A percentile compares a stretch with the other conserved stretches of the same genome.
These are phyloP conservation scores for Yarrowia sp. DNA, from an alignment of 805 yeast genomes.

Conservation along the genomic window DNA sequence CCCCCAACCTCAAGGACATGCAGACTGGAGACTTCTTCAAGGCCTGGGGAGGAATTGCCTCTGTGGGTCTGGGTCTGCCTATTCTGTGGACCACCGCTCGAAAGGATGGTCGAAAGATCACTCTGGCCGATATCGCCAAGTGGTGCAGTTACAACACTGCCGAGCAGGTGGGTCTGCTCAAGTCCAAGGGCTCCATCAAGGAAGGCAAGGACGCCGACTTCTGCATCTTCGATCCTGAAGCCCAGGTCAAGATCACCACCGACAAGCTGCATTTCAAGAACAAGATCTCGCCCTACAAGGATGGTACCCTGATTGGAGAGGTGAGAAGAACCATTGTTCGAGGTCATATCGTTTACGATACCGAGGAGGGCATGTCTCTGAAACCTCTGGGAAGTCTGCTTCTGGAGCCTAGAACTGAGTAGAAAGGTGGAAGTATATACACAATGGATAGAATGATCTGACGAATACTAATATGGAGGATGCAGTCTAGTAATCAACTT, in stretches of 20 bases:
- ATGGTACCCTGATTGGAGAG: conserved; percentile 69
- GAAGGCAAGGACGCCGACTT: conserved; percentile 90
- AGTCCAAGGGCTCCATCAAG: conserved; percentile 73
- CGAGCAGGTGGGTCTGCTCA: conserved; percentile 76
- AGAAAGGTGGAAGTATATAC: not conserved
- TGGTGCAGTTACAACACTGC: conserved; percentile 91
- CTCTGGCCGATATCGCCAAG: conserved; percentile 66
- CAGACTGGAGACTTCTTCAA: conserved; percentile 84
- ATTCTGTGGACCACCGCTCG: conserved; percentile 75
- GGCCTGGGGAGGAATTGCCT: conserved; percentile 97
- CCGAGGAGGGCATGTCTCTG: conserved; percentile 57
- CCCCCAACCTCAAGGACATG: conserved; percentile 85
- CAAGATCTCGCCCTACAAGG: conserved; percentile 87
- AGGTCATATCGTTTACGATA: conserved; percentile 67
- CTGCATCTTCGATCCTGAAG: conserved; percentile 75
- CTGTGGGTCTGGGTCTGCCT: conserved; percentile 90
- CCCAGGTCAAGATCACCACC: conserved; percentile 54
- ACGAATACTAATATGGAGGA: no score
- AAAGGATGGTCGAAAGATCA: conserved; percentile 53
- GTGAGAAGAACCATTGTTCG: conserved; percentile 82
- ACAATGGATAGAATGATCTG: not conserved
- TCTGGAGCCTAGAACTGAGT: conserved; percentile 52
- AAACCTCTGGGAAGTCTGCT: conserved; percentile 66
- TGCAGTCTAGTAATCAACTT: no score
- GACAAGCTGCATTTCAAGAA: conserved; percentile 68